Conservation (phyloP, 768 basidiomycete species). For the Chalciporus sphaerocephalus region DNA sequence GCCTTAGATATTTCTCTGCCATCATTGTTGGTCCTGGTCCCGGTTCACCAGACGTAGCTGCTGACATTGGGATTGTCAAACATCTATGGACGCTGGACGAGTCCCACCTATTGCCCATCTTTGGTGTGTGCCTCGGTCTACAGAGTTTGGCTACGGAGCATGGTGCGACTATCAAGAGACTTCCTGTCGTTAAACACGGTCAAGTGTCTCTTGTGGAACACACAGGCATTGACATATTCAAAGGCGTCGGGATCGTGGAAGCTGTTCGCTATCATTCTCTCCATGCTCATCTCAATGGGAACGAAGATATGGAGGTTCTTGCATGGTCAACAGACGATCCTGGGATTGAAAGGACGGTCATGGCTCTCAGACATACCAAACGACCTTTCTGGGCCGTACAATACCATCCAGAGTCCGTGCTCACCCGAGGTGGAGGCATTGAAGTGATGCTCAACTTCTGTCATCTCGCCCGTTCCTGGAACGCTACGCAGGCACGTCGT, state of each 20-base stretch:
- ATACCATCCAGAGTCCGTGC: conserved; percentile 83
- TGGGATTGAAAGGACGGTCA: conserved; percentile 66
- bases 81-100: conserved; percentile 65
- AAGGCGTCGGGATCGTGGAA: conserved; percentile 46
- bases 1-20: conserved; percentile 60
- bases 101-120: conserved; percentile 56
- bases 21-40: conserved; percentile 78
- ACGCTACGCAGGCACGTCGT: conserved; percentile 34
- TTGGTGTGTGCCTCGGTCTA: conserved; percentile 80
- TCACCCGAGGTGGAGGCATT: conserved; percentile 65
- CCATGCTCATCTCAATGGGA: conserved; percentile 47
- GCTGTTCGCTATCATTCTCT: conserved; percentile 83
- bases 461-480: conserved; percentile 61
- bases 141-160: conserved; percentile 68
- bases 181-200: conserved; percentile 73
- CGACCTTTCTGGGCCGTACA: conserved; percentile 86
- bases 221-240: conserved; percentile 54
- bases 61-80: conserved; percentile 65
- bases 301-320: conserved; percentile 54
- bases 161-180: conserved; percentile 56
- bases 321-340: conserved; percentile 69
- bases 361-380: conserved; percentile 62
- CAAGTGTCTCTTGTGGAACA: conserved; percentile 67
- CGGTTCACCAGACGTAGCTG: conserved; percentile 60
- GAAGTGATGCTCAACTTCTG: conserved; percentile 73